phyloP scores from a whole-genome alignment of 495 filamentous ascomycete genomes.

The Penicillium lividum region DNA sequence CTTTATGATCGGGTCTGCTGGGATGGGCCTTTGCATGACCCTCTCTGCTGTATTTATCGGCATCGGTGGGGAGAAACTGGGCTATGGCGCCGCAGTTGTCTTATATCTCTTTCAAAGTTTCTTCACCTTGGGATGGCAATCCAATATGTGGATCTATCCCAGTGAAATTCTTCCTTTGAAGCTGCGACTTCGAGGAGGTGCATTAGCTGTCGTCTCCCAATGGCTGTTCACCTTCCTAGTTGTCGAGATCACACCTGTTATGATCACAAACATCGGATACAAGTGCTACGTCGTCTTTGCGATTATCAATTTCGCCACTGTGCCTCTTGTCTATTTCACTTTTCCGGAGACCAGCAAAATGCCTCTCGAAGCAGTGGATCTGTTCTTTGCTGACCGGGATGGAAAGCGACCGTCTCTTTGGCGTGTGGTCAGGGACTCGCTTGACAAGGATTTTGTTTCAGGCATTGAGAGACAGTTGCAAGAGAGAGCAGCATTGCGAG shows the following conservation, averaged over 20 bases:
- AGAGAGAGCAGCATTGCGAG: constrained; percentile 15
- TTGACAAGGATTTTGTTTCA: constrained; percentile 16
- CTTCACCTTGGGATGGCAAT: constrained; percentile 20
- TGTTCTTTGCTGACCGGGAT: constrained; percentile 22
- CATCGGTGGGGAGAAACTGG: constrained; percentile 20
- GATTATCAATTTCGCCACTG: constrained; percentile 26
- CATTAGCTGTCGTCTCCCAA: constrained; percentile 10
- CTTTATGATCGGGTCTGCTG: constrained; percentile 32
- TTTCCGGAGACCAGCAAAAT: constrained; percentile 56
- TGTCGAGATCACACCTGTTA: constrained; percentile 56
- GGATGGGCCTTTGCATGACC: constrained; percentile 29
- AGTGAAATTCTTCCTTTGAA: constrained; percentile 43
- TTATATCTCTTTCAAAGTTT: constrained; percentile 22
- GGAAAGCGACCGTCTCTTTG: constrained; percentile 19
- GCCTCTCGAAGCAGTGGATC: constrained; percentile 16
- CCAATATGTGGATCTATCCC: constrained; percentile 39
- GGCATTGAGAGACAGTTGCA: constrained; percentile 15
- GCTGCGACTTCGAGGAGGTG: constrained; percentile 18
- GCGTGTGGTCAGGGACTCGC: constrained; percentile 19
- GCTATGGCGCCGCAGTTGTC: constrained; percentile 26
- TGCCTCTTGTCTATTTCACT: constrained; percentile 59
- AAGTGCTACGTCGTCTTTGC: constrained; percentile 57
- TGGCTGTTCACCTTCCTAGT: constrained; percentile 36
- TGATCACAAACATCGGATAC: constrained; percentile 52
- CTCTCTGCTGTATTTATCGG: constrained; percentile 42